Base-by-base conservation (phyloP, 108 stramenopile genomes). In the Stephanodiscus triporus region DNA sequence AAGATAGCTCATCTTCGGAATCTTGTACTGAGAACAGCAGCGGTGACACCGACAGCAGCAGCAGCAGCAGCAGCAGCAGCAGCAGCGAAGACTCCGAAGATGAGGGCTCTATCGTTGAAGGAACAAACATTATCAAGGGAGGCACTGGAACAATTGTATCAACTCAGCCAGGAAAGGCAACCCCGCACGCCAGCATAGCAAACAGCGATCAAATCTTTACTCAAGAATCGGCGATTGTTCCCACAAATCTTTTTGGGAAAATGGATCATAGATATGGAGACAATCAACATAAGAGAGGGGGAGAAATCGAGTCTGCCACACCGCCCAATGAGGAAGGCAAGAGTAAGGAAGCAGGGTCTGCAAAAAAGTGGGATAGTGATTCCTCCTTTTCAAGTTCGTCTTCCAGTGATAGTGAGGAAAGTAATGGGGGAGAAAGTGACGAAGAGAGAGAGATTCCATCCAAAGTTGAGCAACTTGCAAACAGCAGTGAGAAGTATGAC, bases 331-430 rank as follows among this genome's bases (percentile, higher is more conserved):
- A 36, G 11, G 30, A 59, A 16, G 30, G 6, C 4, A 36, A 19
- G 32, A 36, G 19, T 17, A 32, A 59, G 58, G 32, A 36, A 26
- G 23, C 53, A 54, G 26, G 53, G 26, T 26, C 53, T 26, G 23
- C 53, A 54, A 10, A 24, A 23, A 54, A 14, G 43, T 16, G 53
- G 23, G 53, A 54, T n/a, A 32, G 32, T 34, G 34, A 59, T 59
- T 57, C 68, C 49, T 56, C 53, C 14, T 13, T 16, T 10, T 68
- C 68, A 8, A 57, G 34, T 36, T 68, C 68, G n/a, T 54, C 54
- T 22, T 68, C 68, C 40, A 55, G 37, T 20, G 47, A 30, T 50
- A 55, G 68, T 24, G 68, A 68, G 16, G 68, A 68, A 17, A 37
- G 58, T 59, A 36, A 17, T 59, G 34, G 32, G 17, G n/a, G 23